phyloP scores from a whole-genome alignment of 2,329 filamentous ascomycete species.

The Lachnellula cervina region DNA sequence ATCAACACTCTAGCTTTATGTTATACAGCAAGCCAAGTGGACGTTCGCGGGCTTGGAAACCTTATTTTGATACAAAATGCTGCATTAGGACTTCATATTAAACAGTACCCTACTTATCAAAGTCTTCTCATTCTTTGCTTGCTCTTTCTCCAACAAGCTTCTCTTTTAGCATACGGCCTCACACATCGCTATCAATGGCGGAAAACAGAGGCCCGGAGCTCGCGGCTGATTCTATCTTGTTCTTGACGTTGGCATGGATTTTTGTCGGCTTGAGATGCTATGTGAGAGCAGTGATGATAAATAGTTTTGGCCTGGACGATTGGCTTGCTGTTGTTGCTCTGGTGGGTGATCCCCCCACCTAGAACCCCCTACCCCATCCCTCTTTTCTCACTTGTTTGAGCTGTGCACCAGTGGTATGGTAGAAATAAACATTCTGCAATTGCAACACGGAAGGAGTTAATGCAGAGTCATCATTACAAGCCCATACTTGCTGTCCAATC shows the following conservation, averaged over 20 bases:
- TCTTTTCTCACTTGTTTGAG: background rate
- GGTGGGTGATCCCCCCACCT: constrained; percentile 37
- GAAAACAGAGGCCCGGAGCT: constrained; percentile 19
- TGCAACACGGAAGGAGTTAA: background rate
- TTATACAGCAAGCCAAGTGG: background rate
- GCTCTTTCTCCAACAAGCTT: background rate
- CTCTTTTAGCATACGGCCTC: background rate
- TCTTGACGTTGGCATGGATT: constrained; percentile 35
- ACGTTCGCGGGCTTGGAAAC: background rate
- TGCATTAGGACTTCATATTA: background rate
- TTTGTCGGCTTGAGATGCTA: constrained; percentile 40
- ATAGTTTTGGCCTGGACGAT: constrained; percentile 42
- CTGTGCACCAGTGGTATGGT: no score
- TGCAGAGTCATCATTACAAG: background rate
- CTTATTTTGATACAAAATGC: background rate
- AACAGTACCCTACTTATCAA: no score
- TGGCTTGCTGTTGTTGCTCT: constrained; percentile 42
- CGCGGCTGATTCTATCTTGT: constrained; percentile 21
- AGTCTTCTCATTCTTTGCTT: no score
- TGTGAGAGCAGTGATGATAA: constrained; percentile 40
- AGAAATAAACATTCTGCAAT: background rate
- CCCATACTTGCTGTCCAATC: background rate
- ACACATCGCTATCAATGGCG: background rate
- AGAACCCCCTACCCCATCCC: background rate
- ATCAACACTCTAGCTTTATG: background rate